Evolutionary conservation across 2,329 filamentous ascomycete genomes (phyloP).

Genomic region (Ophiosphaerella herpotricha): DNA sequence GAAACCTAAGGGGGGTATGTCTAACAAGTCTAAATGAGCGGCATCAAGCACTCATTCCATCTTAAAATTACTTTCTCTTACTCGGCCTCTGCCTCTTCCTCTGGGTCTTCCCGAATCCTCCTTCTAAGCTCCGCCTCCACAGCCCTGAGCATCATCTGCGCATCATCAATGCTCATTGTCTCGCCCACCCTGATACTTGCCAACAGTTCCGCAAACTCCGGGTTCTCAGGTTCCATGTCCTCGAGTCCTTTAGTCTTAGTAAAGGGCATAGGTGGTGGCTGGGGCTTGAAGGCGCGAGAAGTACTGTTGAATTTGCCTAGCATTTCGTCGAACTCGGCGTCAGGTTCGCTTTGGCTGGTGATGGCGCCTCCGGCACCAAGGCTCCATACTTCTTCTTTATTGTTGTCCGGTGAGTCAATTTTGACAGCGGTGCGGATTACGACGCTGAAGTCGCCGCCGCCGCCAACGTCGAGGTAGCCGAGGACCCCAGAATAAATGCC

Average conservation of each 20-base stretch:
- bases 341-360: conserved; percentile 78
- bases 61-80: conserved; percentile 5
- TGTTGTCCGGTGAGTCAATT: conserved; percentile 29
- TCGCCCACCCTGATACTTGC: conserved; percentile 19
- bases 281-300: conserved; percentile 32
- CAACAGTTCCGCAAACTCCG: conserved; percentile 25
- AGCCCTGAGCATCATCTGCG: conserved; percentile 22
- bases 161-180: conserved; percentile 20
- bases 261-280: conserved; percentile 12
- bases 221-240: conserved; percentile 23
- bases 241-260: neutral
- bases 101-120: conserved; percentile 3
- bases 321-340: conserved; percentile 92
- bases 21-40: conserved; percentile 11
- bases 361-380: conserved; percentile 91
- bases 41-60: conserved; percentile 14
- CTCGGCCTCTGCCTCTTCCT: conserved; percentile 5
- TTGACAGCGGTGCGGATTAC: conserved; percentile 80
- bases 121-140: conserved; percentile 20
- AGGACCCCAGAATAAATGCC: conserved; percentile 87
- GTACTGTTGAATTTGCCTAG: conserved; percentile 48
- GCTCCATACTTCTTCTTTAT: conserved; percentile 67
- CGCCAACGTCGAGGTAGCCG: conserved; percentile 86
- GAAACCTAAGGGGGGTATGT: conserved; percentile 19
- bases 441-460: conserved; percentile 87